A percentile compares a stretch with the other conserved stretches of the same genome.
phyloP scores from a whole-genome alignment of 1,284 basidiomycete genomes.

The Lentinus polychrous region DNA sequence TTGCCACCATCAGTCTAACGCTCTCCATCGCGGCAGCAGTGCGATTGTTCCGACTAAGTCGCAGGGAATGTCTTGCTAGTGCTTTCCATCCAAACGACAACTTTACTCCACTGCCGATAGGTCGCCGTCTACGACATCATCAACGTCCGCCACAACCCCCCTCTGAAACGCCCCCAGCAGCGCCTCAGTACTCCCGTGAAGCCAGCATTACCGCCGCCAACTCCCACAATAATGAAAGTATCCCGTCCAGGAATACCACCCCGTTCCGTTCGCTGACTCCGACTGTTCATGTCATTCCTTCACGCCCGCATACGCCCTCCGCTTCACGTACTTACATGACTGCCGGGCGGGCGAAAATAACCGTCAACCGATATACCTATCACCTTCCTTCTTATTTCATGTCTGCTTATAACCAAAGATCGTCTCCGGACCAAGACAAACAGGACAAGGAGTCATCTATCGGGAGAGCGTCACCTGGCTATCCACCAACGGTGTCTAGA shows the following conservation, averaged over 20 bases:
- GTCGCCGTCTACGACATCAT: slow-evolving; percentile 10
- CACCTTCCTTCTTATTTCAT: slow-evolving; percentile 6
- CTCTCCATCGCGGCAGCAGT: too few relatives aligned
- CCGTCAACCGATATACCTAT: neutral
- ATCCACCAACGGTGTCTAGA: slow-evolving; percentile 6
- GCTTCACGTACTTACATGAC: slow-evolving; percentile 10
- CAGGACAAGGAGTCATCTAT: neutral
- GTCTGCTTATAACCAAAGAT: neutral
- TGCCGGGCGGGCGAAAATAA: slow-evolving; percentile 1
- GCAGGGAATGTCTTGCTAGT: too few relatives aligned
- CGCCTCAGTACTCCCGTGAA: slow-evolving; percentile 3
- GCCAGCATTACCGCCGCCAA: slow-evolving; percentile 7
- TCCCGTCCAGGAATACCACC: neutral
- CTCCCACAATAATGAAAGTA: neutral
- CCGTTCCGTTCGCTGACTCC: slow-evolving; percentile 2
- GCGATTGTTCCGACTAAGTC: too few relatives aligned
- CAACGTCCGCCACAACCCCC: slow-evolving; percentile 3
- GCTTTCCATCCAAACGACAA: slow-evolving; percentile 7
- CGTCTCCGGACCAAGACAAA: neutral
- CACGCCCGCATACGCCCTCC: slow-evolving; percentile 17
- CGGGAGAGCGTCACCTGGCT: slow-evolving; percentile 7
- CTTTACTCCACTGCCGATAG: slow-evolving; percentile 18
- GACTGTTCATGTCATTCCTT: slow-evolving; percentile 13
- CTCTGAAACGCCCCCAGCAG: neutral
- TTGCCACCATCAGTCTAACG: too few relatives aligned